Conservation (phyloP, 2,329 filamentous ascomycete species). For the Aphanocladium album region DNA sequence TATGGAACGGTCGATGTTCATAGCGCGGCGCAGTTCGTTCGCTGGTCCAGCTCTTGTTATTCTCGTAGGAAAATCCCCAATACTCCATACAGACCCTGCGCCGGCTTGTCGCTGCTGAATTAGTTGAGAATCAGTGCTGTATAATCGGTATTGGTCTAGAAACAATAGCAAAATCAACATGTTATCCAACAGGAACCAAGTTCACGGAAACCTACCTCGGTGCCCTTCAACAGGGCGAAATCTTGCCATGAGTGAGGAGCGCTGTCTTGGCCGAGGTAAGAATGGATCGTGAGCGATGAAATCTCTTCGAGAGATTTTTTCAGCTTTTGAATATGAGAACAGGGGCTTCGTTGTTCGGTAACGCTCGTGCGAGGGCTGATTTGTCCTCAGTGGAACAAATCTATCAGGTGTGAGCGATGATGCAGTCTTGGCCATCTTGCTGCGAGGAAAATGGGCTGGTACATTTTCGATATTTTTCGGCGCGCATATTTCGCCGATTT, state of each 20-base stretch:
- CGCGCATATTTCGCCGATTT: background rate
- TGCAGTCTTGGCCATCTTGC: background rate
- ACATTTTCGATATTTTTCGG: background rate
- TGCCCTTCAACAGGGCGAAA: background rate
- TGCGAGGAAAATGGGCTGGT: background rate
- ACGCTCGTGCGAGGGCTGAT: constrained; percentile 34
- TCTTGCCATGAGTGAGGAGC: background rate
- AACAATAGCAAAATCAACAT: background rate
- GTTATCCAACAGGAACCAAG: background rate
- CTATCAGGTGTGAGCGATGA: constrained; percentile 37
- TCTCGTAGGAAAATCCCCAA: constrained; percentile 63
- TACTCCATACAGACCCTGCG: constrained; percentile 67
- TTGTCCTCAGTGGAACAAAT: constrained; percentile 44
- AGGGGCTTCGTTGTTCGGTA: constrained; percentile 41
- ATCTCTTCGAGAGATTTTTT: constrained; percentile 41
- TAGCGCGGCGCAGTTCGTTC: background rate
- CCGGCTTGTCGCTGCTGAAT: constrained; percentile 48
- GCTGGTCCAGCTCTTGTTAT: constrained; percentile 38
- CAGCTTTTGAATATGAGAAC: constrained; percentile 36
- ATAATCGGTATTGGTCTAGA: background rate
- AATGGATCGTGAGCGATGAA: constrained; percentile 39
- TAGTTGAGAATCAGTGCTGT: background rate
- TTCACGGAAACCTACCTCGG: background rate
- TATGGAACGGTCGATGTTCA: background rate
- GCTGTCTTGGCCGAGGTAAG: constrained; percentile 19